These are phyloP conservation scores for Metarhizium album DNA, from an alignment of 2,329 filamentous ascomycete species.

Conservation along the genomic window DNA sequence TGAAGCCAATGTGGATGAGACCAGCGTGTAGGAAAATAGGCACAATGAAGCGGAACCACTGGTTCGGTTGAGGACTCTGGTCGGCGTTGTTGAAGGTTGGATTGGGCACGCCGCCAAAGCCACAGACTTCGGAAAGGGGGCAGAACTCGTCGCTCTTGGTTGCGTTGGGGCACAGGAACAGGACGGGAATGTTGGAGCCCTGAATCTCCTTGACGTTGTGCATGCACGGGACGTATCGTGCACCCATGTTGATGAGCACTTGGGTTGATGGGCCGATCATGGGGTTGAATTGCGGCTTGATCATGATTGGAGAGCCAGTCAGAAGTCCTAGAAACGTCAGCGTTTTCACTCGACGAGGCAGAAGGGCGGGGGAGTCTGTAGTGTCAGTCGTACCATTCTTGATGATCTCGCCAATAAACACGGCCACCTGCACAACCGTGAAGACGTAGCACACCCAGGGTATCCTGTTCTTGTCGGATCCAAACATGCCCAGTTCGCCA, in stretches of 20 bases:
- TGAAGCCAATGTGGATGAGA: constrained; percentile 90
- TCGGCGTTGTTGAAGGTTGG: constrained; percentile 44
- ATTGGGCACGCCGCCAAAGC: constrained; percentile 64
- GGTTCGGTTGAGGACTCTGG: constrained; percentile 59
- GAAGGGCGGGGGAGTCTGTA: too few relatives aligned
- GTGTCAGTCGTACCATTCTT: constrained; percentile 73
- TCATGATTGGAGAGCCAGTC: constrained; percentile 69
- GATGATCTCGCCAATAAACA: constrained; percentile 83
- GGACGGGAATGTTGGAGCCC: constrained; percentile 33
- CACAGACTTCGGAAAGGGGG: constrained; percentile 69
- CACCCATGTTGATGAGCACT: constrained; percentile 93
- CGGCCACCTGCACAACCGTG: constrained; percentile 63
- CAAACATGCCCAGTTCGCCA: constrained; percentile 50
- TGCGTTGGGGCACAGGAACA: constrained; percentile 74
- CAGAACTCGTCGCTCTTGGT: constrained; percentile 55
- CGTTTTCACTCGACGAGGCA: not conserved
- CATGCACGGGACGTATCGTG: constrained; percentile 90
- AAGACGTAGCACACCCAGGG: constrained; percentile 79
- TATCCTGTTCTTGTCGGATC: constrained; percentile 43
- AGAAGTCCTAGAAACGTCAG: constrained; percentile 45
- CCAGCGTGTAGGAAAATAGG: constrained; percentile 95
- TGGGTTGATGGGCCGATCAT: constrained; percentile 94
- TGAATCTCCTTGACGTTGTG: constrained; percentile 63
- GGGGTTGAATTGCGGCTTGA: constrained; percentile 79
- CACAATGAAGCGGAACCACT: constrained; percentile 94